Base-by-base conservation (phyloP, 306 rosid species). In the Leucaena leucocephala region DNA sequence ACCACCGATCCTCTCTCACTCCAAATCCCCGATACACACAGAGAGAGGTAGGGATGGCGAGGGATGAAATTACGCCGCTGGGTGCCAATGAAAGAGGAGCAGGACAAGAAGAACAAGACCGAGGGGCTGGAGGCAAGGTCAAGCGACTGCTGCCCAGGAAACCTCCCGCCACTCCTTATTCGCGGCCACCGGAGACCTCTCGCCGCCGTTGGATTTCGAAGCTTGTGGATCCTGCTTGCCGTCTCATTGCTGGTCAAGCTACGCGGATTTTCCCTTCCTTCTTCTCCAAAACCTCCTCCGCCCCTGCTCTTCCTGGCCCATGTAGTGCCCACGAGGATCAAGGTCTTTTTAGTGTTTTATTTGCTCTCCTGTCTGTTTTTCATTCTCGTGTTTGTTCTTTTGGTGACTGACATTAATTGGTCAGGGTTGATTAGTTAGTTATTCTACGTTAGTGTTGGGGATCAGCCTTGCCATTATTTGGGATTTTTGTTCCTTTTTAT, bases 111-210 rank as follows among this genome's bases (percentile, higher is more conserved):
- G 34, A 65, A 7, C 46, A 42, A 3, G 38, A 21, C 11, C 48
- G 73, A 68, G 73, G 73, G 13, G 73, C 55, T 45, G 73, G 73
- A 11, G 73, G 73, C 36, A 68, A 68, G 73, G 17, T 22, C 10
- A 68, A 4, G 55, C 55, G 73, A 1, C 11, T 6, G 35, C 73
- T 33, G 5, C 55, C 73, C 8, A 22, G 55, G 14, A 44, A 19
- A 16, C 54, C 54, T 7, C 34, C 54, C 36, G 38, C 54, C 4
- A 43, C 11, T 4, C 73, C 73, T 22, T 68, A 68, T 44, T 46
- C 73, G 8, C 73, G 73, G 19, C 73, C 73, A 10, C 55, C 73
- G 36, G 72, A 43, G 0, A 3, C 38, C 39, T 49, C 39, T 44
- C 73, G 16, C 12, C 55, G 73, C 39, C 73, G 73, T 11, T 68